Percentiles rank a stretch among this genome's conserved stretches.
Conservation (phyloP, 2,329 filamentous ascomycete genomes). For the Aspergillus tanneri region DNA sequence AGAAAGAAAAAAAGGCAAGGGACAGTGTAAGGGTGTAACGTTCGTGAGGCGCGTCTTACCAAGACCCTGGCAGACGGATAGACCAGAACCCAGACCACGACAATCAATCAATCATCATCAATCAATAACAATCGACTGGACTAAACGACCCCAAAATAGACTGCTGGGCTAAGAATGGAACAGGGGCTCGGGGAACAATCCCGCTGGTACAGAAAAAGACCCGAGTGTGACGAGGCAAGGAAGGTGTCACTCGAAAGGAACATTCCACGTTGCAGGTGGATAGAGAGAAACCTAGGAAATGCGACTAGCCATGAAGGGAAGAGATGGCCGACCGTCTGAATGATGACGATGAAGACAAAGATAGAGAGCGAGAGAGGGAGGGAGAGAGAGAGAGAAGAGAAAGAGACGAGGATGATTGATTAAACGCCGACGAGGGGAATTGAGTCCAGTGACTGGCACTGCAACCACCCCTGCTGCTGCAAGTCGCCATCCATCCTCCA, state of each 20-base stretch:
- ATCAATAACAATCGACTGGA: conserved; percentile 9
- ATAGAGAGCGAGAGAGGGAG: background rate
- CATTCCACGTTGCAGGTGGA: conserved; percentile 22
- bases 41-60: conserved; percentile 16
- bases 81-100: conserved; percentile 6
- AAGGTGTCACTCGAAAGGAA: conserved; percentile 7
- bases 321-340: too few relatives aligned
- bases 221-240: conserved; percentile 13
- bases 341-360: background rate
- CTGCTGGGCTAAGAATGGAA: conserved; percentile 10
- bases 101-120: too few relatives aligned
- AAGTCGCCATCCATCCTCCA: background rate
- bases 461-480: background rate
- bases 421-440: background rate
- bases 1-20: conserved; percentile 9
- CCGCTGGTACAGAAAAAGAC: conserved; percentile 14
- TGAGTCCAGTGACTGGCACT: background rate
- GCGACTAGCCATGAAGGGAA: background rate
- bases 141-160: conserved; percentile 13
- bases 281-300: background rate
- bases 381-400: background rate
- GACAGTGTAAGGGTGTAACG: conserved; percentile 12
- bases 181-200: conserved; percentile 13
- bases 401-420: background rate
- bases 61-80: conserved; percentile 6